Conservation (phyloP, 2,329 filamentous ascomycete genomes). For the Alternaria ethzedia region DNA sequence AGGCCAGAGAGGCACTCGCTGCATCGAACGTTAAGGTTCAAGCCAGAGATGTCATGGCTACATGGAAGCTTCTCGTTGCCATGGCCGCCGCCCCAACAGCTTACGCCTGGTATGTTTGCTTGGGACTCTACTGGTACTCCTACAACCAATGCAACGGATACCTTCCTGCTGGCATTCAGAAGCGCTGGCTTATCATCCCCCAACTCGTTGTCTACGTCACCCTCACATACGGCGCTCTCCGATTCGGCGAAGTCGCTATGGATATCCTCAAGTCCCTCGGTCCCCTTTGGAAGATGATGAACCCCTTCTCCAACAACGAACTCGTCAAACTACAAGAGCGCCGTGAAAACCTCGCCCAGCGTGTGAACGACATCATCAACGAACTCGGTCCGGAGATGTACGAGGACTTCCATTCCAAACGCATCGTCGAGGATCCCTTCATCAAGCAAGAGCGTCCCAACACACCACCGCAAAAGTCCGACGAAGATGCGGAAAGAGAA, state of each 20-base stretch:
- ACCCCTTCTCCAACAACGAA: constrained; percentile 82
- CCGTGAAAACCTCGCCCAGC: constrained; percentile 74
- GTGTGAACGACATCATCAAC: constrained; percentile 93
- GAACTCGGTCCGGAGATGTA: constrained; percentile 94
- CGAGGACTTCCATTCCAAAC: constrained; percentile 71
- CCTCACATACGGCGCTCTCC: constrained; percentile 89
- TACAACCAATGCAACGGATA: constrained; percentile 80
- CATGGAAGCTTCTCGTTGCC: constrained; percentile 51
- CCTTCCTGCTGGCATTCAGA: constrained; percentile 79
- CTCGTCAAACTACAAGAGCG: constrained; percentile 77
- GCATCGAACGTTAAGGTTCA: constrained; percentile 51
- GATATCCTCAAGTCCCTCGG: constrained; percentile 95
- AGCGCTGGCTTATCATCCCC: constrained; percentile 65
- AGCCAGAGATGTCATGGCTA: constrained; percentile 50
- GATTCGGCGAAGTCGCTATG: constrained; percentile 98
- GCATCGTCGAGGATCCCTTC: constrained; percentile 49
- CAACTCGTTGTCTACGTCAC: constrained; percentile 83
- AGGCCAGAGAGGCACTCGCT: constrained; percentile 48
- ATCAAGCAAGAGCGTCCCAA: constrained; percentile 22
- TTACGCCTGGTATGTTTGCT: constrained; percentile 42
- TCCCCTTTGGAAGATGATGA: constrained; percentile 83
- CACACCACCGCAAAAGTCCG: constrained; percentile 31
- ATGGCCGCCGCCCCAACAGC: constrained; percentile 46
- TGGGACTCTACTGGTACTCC: constrained; percentile 42
- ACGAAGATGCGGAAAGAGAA: constrained; percentile 22